phyloP scores from a whole-genome alignment of 495 filamentous ascomycete species.

The Saxophila tyrrhenica region DNA sequence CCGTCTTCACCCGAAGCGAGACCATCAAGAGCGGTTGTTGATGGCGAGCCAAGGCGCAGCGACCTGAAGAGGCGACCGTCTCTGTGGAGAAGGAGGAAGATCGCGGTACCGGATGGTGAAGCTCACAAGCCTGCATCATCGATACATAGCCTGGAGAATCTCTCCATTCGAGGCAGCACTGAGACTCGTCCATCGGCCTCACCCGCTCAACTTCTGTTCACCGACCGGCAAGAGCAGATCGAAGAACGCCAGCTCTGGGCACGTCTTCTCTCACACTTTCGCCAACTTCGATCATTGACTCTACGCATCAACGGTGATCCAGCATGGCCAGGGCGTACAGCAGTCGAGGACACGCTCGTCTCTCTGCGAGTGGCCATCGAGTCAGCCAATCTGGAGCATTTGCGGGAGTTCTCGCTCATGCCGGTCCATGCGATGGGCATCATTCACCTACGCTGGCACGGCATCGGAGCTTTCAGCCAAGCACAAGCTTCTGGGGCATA shows the following conservation, averaged over 20 bases:
- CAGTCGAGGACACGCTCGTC: slow-evolving; percentile 16
- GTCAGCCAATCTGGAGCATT: neutral
- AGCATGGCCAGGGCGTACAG: slow-evolving; percentile 15
- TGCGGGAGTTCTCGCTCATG: slow-evolving; percentile 14
- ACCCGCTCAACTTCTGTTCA: neutral
- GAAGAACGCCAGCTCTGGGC: slow-evolving; percentile 1
- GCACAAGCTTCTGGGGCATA: slow-evolving; percentile 3
- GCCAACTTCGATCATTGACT: slow-evolving; percentile 13
- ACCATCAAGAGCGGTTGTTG: neutral
- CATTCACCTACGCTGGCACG: slow-evolving; percentile 22
- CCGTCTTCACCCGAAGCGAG: neutral
- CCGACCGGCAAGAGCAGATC: neutral
- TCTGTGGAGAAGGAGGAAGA: neutral
- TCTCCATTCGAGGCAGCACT: neutral
- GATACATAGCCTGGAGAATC: neutral
- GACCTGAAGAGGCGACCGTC: neutral
- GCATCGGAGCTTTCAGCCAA: slow-evolving; percentile 11
- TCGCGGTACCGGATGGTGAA: neutral
- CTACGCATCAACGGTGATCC: slow-evolving; percentile 13
- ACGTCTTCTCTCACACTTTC: slow-evolving; percentile 11
- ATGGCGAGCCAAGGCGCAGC: neutral
- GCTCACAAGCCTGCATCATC: neutral
- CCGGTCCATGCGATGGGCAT: slow-evolving; percentile 21
- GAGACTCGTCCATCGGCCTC: neutral
- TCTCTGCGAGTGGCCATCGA: slow-evolving; percentile 22